Percentiles rank a stretch among this genome's conserved stretches.
Evolutionary conservation across 805 yeast species (phyloP).

Genomic region (Phaffomyces thermotolerans): DNA sequence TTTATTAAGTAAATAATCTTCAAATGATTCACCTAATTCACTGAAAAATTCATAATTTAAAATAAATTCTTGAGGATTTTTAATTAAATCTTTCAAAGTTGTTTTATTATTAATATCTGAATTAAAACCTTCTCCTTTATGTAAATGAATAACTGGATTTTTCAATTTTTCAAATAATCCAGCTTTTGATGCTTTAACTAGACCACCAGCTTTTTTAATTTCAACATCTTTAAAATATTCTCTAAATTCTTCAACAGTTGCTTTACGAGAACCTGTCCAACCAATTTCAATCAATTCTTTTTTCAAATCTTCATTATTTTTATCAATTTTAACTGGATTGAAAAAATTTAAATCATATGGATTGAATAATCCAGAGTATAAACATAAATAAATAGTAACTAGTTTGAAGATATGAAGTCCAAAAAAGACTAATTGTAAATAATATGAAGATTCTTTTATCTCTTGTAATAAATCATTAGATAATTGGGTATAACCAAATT

Average conservation of each 20-base stretch:
- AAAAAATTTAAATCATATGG: conserved; percentile 49
- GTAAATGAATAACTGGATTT: conserved; percentile 52
- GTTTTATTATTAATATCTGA: conserved; percentile 36
- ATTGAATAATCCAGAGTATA: conserved; percentile 70
- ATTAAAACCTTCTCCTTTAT: conserved; percentile 79
- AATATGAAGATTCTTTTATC: conserved; percentile 30
- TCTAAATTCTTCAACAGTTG: conserved; percentile 61
- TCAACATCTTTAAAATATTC: conserved; percentile 57
- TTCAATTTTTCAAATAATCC: conserved; percentile 60
- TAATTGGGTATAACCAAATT: conserved; percentile 33
- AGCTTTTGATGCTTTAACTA: conserved; percentile 65
- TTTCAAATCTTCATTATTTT: conserved; percentile 27
- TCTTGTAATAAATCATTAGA: conserved; percentile 47
- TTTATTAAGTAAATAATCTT: conserved; percentile 29
- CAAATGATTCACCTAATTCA: conserved; percentile 42
- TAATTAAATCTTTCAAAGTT: conserved; percentile 32
- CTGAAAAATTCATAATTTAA: conserved; percentile 51
- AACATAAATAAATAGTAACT: conserved; percentile 43
- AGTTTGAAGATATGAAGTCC: conserved; percentile 62
- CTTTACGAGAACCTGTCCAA: conserved; percentile 91
- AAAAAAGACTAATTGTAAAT: conserved; percentile 64
- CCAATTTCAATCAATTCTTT: conserved; percentile 57
- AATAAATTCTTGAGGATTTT: conserved; percentile 38
- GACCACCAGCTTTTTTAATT: conserved; percentile 64
- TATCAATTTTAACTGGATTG: conserved; percentile 27